Evolutionary conservation across 2,329 filamentous ascomycete genomes (phyloP).

Genomic region (Xylariaceae sp.): DNA sequence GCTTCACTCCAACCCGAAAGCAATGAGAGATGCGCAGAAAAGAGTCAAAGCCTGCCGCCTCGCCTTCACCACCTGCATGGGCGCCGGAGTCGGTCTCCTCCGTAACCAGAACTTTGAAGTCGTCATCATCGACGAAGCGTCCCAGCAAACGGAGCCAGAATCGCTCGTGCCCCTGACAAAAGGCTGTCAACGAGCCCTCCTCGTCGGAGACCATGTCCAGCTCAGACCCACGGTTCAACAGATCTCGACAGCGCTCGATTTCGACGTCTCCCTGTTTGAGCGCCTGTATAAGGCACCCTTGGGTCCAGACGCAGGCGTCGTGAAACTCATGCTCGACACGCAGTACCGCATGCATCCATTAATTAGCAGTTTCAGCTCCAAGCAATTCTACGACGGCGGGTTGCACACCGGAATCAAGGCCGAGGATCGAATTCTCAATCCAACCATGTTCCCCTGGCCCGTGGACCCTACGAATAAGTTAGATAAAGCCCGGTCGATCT

Average conservation of each 20-base stretch:
- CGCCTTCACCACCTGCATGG: conserved; percentile 9
- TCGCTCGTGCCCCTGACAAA: conserved; percentile 11
- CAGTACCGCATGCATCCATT: conserved; percentile 15
- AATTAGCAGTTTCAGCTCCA: conserved; percentile 10
- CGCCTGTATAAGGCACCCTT: not conserved
- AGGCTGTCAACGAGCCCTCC: conserved; percentile 10
- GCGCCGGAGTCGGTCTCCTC: conserved; percentile 6
- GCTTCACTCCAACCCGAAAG: conserved; percentile 1
- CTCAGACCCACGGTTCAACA: conserved; percentile 10
- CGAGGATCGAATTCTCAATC: not conserved
- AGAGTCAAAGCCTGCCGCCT: conserved; percentile 7
- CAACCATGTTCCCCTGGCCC: conserved; percentile 8
- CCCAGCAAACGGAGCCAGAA: conserved; percentile 10
- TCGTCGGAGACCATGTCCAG: conserved; percentile 10
- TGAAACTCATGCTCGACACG: conserved; percentile 9
- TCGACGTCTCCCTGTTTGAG: conserved; percentile 11
- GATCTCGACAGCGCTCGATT: conserved; percentile 4
- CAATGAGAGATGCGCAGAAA: conserved; percentile 5
- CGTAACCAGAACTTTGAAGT: conserved; percentile 10
- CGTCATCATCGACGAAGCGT: conserved; percentile 12
- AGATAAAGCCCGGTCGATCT: conserved; percentile 6
- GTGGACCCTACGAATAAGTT: not conserved
- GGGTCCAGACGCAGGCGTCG: not conserved
- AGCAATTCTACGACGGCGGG: conserved; percentile 8
- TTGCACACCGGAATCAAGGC: conserved; percentile 1